A percentile compares a stretch with the other conserved stretches of the same genome.
These are phyloP conservation scores for Fusarium pilosicola DNA, from an alignment of 2,329 filamentous ascomycete genomes.

Conservation along the genomic window DNA sequence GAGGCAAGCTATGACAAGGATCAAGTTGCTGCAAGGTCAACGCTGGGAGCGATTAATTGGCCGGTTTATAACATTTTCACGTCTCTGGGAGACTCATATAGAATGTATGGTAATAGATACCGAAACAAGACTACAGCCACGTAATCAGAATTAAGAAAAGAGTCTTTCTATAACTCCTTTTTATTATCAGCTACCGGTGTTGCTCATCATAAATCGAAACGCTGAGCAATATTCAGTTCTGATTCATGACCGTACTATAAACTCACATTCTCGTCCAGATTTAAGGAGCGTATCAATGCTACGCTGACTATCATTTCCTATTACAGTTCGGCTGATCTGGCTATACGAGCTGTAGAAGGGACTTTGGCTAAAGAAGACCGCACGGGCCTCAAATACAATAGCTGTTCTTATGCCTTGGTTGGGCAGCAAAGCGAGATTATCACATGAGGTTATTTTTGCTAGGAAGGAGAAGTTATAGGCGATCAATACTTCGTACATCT, in stretches of 20 bases:
- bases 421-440: not conserved
- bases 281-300: not conserved
- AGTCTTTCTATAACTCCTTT: fast-evolving
- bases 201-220: not conserved
- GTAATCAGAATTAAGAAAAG: fast-evolving
- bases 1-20: not conserved
- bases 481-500: not conserved
- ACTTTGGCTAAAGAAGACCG: not conserved
- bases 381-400: not conserved
- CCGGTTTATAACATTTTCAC: not conserved
- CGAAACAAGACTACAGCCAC: not conserved
- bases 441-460: not conserved
- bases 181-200: fast-evolving
- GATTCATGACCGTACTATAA: too few species aligned
- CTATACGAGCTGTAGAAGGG: not conserved
- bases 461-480: too few species aligned
- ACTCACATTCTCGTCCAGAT: too few species aligned
- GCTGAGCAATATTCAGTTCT: not conserved
- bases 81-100: not conserved
- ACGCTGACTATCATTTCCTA: not conserved
- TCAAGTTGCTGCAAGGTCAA: not conserved
- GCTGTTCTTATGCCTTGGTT: not conserved
- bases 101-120: not conserved
- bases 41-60: not conserved
- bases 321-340: not conserved